Conservation (phyloP, 2,329 filamentous ascomycete genomes). For the Aspergillus ochraceoroseus region DNA sequence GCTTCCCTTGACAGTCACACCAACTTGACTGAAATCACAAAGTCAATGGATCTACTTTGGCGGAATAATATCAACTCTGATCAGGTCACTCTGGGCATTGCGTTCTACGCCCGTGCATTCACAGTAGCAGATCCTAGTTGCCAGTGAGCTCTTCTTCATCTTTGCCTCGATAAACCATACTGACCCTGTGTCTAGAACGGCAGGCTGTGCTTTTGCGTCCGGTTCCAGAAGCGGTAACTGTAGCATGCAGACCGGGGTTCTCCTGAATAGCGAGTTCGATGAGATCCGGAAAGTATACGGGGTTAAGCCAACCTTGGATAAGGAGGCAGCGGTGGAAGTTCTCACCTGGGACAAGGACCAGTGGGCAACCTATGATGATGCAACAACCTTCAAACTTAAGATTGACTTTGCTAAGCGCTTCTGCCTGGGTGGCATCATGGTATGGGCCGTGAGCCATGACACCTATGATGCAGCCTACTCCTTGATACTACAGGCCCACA, state of each 20-base stretch:
- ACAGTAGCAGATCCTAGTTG: background rate
- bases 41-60: background rate
- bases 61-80: background rate
- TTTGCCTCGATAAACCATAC: too few relatives aligned
- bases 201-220: too few relatives aligned
- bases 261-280: too few relatives aligned
- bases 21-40: background rate
- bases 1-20: background rate
- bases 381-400: conserved; percentile 34
- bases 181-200: too few relatives aligned
- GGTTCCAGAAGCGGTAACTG: too few relatives aligned
- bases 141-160: too few relatives aligned
- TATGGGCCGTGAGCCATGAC: too few relatives aligned
- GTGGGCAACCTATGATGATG: conserved; percentile 32
- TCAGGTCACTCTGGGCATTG: background rate
- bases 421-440: conserved; percentile 32
- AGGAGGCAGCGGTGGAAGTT: conserved; percentile 17
- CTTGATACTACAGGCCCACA: too few relatives aligned
- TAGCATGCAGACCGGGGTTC: too few relatives aligned
- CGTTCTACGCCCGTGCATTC: conserved; percentile 1
- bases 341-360: conserved; percentile 12
- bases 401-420: conserved; percentile 28
- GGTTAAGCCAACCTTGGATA: too few relatives aligned
- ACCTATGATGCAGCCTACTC: too few relatives aligned
- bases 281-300: too few relatives aligned